These are phyloP conservation scores for Cymodocea nodosa DNA, from an alignment of 116 monocot species.

Conservation along the genomic window DNA sequence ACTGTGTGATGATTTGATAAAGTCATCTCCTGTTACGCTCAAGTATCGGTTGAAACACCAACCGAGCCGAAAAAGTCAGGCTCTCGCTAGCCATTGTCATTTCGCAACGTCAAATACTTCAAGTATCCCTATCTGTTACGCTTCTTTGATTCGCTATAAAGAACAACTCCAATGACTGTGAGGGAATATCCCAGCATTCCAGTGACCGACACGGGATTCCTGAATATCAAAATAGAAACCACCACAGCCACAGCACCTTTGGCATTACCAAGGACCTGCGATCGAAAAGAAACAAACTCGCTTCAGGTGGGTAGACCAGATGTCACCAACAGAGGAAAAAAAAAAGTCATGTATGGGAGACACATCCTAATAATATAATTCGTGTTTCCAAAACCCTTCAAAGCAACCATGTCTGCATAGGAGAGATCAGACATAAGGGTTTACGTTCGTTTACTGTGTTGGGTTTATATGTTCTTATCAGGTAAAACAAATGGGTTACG, in stretches of 20 bases:
- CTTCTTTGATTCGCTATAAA: slow-evolving; percentile 76
- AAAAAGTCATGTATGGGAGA: background rate
- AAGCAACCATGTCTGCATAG: too few species aligned
- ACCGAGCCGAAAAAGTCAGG: background rate
- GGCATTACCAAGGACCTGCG: slow-evolving; percentile 71
- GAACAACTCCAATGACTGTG: slow-evolving; percentile 59
- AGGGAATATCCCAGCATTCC: slow-evolving; percentile 73
- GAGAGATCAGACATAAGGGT: too few species aligned
- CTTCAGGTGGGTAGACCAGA: background rate
- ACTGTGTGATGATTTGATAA: background rate
- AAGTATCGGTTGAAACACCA: background rate
- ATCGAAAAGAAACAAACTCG: background rate
- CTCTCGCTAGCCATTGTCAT: slow-evolving; percentile 1
- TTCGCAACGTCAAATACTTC: background rate
- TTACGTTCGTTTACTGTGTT: too few species aligned
- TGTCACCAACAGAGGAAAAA: background rate
- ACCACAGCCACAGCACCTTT: slow-evolving; percentile 82
- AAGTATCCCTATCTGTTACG: slow-evolving; percentile 32
- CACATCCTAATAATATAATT: too few species aligned
- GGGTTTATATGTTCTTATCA: too few species aligned
- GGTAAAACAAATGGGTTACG: too few species aligned
- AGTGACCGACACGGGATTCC: slow-evolving; percentile 65
- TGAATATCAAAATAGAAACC: slow-evolving; percentile 69
- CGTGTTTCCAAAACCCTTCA: too few species aligned
- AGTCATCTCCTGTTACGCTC: too few species aligned